Evolutionary conservation across 768 basidiomycete species (phyloP).

Genomic region (Pisolithus tinctorius): DNA sequence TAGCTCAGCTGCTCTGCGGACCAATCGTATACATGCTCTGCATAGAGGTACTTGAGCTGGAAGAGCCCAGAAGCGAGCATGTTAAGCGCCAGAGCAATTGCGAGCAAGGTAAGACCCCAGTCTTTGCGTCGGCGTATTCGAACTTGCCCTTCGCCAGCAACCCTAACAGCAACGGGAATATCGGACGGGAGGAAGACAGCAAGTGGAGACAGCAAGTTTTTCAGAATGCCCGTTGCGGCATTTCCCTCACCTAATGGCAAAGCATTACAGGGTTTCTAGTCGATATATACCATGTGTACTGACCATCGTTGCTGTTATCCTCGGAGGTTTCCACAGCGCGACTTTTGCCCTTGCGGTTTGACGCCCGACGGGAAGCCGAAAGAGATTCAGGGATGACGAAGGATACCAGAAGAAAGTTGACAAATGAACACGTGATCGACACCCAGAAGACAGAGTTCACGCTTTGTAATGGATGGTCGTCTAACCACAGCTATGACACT

Average conservation of each 20-base stretch:
- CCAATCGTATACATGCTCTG: constrained; percentile 67
- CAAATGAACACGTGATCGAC: constrained; percentile 35
- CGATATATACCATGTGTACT: constrained; percentile 4
- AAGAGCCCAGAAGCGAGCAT: constrained; percentile 65
- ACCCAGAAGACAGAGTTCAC: constrained; percentile 51
- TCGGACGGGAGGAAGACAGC: constrained; percentile 60
- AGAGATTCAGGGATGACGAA: constrained; percentile 58
- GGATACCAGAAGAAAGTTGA: constrained; percentile 52
- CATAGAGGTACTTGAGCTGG: constrained; percentile 74
- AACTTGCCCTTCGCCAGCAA: constrained; percentile 50
- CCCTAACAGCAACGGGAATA: constrained; percentile 33
- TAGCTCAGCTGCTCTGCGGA: constrained; percentile 62
- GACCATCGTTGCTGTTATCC: constrained; percentile 7
- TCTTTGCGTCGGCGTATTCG: constrained; percentile 52
- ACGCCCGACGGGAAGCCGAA: constrained; percentile 20
- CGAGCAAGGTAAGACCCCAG: constrained; percentile 70
- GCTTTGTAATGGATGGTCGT: constrained; percentile 28
- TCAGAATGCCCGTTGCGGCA: constrained; percentile 22
- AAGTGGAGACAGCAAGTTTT: constrained; percentile 55
- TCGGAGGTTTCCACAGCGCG: constrained; percentile 14
- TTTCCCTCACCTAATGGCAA: constrained; percentile 1
- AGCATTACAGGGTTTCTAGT: neutral
- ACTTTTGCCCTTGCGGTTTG: constrained; percentile 25
- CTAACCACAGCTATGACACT: constrained; percentile 11
- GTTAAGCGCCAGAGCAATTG: constrained; percentile 55